These are phyloP conservation scores for Venturia carpophila DNA, from an alignment of 2,329 filamentous ascomycete genomes.

Conservation along the genomic window DNA sequence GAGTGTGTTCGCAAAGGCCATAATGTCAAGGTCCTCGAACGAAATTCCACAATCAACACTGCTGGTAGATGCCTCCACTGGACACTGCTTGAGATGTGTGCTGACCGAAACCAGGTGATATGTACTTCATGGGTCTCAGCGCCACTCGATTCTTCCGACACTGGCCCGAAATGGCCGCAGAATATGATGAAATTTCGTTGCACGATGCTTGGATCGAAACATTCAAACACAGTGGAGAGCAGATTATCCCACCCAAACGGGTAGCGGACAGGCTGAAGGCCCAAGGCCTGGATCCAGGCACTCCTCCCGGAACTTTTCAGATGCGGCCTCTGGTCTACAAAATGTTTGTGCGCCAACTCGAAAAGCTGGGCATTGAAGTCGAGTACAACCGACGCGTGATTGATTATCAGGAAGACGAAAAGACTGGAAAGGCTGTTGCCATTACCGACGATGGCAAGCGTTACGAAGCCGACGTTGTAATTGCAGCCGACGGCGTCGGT, in stretches of 20 bases:
- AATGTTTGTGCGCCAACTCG: slow-evolving; percentile 46
- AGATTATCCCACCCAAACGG: slow-evolving; percentile 41
- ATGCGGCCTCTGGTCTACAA: slow-evolving; percentile 49
- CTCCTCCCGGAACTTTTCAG: slow-evolving; percentile 47
- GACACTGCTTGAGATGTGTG: background rate
- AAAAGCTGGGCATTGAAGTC: slow-evolving; percentile 37
- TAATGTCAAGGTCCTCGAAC: slow-evolving; percentile 35
- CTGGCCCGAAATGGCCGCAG: slow-evolving; percentile 46
- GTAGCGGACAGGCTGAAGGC: slow-evolving; percentile 44
- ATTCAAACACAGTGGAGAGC: slow-evolving; percentile 46
- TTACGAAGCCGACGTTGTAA: slow-evolving; percentile 36
- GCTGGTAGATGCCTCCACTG: slow-evolving; percentile 33
- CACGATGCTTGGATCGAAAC: slow-evolving; percentile 50
- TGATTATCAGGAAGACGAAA: slow-evolving; percentile 39
- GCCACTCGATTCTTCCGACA: slow-evolving; percentile 49
- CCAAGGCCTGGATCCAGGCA: slow-evolving; percentile 39
- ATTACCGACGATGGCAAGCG: slow-evolving; percentile 33
- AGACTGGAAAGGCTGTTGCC: slow-evolving; percentile 31
- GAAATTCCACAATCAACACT: slow-evolving; percentile 44
- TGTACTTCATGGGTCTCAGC: slow-evolving; percentile 53
- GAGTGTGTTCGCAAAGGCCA: slow-evolving; percentile 36
- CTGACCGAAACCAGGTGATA: slow-evolving; percentile 39
- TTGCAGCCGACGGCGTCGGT: slow-evolving; percentile 37
- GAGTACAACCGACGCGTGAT: slow-evolving; percentile 37
- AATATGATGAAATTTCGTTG: slow-evolving; percentile 46